Conservation (phyloP, 2,329 filamentous ascomycete genomes). For the Pestalotiopsis sp. region DNA sequence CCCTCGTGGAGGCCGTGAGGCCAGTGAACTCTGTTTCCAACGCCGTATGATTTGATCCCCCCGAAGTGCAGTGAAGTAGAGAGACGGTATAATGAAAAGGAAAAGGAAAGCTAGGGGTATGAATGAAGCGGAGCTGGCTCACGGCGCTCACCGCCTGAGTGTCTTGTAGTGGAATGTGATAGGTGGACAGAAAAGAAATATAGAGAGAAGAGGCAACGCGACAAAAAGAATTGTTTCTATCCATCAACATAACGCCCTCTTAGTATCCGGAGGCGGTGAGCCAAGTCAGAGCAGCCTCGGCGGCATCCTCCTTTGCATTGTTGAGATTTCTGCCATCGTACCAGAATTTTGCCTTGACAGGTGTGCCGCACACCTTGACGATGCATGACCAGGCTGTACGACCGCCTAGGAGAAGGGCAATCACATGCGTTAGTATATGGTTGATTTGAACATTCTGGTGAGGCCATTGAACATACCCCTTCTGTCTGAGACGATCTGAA, state of each 20-base stretch:
- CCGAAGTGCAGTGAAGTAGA: not conserved
- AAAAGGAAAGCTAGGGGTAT: not conserved
- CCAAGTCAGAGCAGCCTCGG: conserved; percentile 73
- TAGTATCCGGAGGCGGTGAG: conserved; percentile 32
- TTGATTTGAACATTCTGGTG: not conserved
- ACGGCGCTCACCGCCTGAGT: not conserved
- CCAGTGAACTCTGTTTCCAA: conserved; percentile 1
- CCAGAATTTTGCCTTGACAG: conserved; percentile 79
- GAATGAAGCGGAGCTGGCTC: not conserved
- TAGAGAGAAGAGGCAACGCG: not conserved
- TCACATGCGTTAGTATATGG: not conserved
- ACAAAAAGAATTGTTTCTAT: not conserved
- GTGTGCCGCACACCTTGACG: conserved; percentile 70
- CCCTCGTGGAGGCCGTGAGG: not conserved
- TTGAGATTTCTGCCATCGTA: conserved; percentile 87
- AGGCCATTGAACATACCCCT: conserved; percentile 52
- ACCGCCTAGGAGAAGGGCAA: conserved; percentile 60
- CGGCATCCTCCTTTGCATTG: conserved; percentile 90
- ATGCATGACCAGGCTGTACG: conserved; percentile 89
- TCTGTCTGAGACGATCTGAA: conserved; percentile 74
- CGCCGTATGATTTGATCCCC: not conserved
- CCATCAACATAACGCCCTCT: not conserved
- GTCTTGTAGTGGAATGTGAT: not conserved
- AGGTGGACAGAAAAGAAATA: not conserved
- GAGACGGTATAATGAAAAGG: not conserved